These are phyloP conservation scores for Russula compacta DNA, from an alignment of 768 basidiomycete species.

Conservation along the genomic window DNA sequence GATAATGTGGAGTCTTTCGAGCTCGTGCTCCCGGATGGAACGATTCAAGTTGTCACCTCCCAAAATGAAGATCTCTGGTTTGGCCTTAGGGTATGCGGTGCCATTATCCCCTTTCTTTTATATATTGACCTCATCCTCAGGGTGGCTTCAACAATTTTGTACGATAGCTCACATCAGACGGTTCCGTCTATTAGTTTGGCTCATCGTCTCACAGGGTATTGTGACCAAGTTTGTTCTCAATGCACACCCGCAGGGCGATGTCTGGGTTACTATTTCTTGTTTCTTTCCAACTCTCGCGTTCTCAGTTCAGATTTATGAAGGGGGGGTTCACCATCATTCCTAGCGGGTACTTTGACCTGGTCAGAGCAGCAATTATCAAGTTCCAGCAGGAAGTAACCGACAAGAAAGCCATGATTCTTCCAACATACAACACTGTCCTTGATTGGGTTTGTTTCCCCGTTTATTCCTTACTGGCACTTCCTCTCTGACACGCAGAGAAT, in stretches of 20 bases:
- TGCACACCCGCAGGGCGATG: conserved; percentile 8
- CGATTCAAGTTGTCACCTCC: conserved; percentile 11
- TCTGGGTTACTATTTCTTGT: conserved; percentile 7
- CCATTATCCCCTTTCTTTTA: background rate
- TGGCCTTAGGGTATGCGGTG: background rate
- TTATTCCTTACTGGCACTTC: too few relatives aligned
- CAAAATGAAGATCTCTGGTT: conserved; percentile 16
- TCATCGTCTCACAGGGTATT: conserved; percentile 4
- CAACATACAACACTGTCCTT: background rate
- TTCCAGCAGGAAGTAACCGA: conserved; percentile 5
- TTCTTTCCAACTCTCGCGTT: background rate
- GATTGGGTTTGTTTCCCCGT: background rate
- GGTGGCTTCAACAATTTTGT: conserved; percentile 17
- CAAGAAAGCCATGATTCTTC: conserved; percentile 6
- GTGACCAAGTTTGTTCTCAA: conserved; percentile 14
- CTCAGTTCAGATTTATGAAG: background rate
- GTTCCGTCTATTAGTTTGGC: background rate
- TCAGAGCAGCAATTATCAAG: conserved; percentile 24
- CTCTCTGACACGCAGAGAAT: background rate
- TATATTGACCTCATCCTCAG: background rate
- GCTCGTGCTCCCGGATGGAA: conserved; percentile 21
- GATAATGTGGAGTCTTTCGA: conserved; percentile 20
- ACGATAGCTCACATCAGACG: background rate
- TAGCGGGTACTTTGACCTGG: background rate
- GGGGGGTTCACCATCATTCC: background rate